A percentile compares a stretch with the other conserved stretches of the same genome.
Evolutionary conservation across 2,329 filamentous ascomycete species (phyloP).

Genomic region (Epichloe aotearoae): DNA sequence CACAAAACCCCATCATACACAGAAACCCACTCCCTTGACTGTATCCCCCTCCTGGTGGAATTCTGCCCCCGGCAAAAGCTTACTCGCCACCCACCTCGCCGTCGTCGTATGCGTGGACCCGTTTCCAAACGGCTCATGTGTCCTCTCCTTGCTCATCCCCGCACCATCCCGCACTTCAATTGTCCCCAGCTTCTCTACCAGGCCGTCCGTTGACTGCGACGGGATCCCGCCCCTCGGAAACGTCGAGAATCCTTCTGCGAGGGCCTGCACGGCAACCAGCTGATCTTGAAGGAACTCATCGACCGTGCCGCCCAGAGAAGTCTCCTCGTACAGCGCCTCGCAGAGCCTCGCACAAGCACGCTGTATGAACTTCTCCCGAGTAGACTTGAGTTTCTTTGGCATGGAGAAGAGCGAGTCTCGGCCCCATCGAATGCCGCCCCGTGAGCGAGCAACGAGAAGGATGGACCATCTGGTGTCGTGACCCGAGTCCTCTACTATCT

Average conservation of each 20-base stretch:
- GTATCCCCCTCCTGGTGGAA: slow-evolving; percentile 39
- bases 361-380: slow-evolving; percentile 16
- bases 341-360: slow-evolving; percentile 33
- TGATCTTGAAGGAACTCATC: slow-evolving; percentile 50
- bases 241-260: slow-evolving; percentile 38
- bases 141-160: slow-evolving; percentile 29
- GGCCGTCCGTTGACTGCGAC: slow-evolving; percentile 9
- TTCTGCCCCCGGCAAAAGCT: slow-evolving; percentile 33
- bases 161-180: slow-evolving; percentile 13
- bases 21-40: slow-evolving; percentile 32
- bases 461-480: slow-evolving; percentile 40
- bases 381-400: slow-evolving; percentile 25
- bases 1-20: not conserved
- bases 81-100: slow-evolving; percentile 44
- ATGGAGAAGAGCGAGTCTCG: slow-evolving; percentile 29
- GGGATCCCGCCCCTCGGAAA: slow-evolving; percentile 22
- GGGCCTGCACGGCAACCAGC: slow-evolving; percentile 44
- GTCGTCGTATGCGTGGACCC: slow-evolving; percentile 44
- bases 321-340: slow-evolving; percentile 30
- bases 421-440: slow-evolving; percentile 31
- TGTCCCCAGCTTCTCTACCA: slow-evolving; percentile 11
- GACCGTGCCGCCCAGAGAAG: slow-evolving; percentile 30
- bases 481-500: slow-evolving; percentile 35
- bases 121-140: slow-evolving; percentile 38
- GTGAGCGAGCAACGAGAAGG: slow-evolving; percentile 41